Evolutionary conservation across 2,329 filamentous ascomycete genomes (phyloP), one percentile per base, ranked within the genome.

Genomic region (Pestalotiopsis sp.): DNA sequence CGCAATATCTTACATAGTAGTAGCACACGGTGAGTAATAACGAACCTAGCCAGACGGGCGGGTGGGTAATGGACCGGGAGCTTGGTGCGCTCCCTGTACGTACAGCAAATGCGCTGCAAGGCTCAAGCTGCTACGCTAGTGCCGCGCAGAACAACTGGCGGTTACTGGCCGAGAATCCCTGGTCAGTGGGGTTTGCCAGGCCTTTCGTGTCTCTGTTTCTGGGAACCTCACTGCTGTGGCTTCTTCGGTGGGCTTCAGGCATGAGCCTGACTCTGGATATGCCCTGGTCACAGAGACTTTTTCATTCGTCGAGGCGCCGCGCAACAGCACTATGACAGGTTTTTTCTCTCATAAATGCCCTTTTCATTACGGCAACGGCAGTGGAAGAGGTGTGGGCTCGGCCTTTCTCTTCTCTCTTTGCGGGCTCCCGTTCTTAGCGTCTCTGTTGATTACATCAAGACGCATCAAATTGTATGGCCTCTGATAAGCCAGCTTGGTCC

Each of bases 1-100:
- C 61, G 41, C 41, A 52, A 52, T 45, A 64, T 64, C 61, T 64
- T 36, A 52, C 31, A 38, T 52, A 38, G 45, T 52, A 38, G 45
- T 52, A 52, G 45, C 45, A 52, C 45, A 52, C 45, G 45, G 45
- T 52, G 45, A 52, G 45, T 52, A 52, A 52, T 52, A 52, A 52
- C 45, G 9, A 56, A 20, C 5, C 49, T 56, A 17, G 49, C 57
- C 25, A 59, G 23, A n/a, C 25, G 27, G 57, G 57, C 12, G 57
- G 57, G 57, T 59, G 57, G 57, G 23, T 27, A 52, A 36, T 36
- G 31, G 31, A 36, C 45, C 45, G 45, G 45, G 45, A 52, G 45
- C 45, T 52, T 52, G n/a, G 45, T 52, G 17, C 31, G 31, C 31
- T 36, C 31, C 31, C 31, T 36, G 31, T 36, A 36, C 31, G 31